These are phyloP conservation scores for Aspergillus sp. DNA, from an alignment of 2,329 filamentous ascomycete genomes.

Conservation along the genomic window DNA sequence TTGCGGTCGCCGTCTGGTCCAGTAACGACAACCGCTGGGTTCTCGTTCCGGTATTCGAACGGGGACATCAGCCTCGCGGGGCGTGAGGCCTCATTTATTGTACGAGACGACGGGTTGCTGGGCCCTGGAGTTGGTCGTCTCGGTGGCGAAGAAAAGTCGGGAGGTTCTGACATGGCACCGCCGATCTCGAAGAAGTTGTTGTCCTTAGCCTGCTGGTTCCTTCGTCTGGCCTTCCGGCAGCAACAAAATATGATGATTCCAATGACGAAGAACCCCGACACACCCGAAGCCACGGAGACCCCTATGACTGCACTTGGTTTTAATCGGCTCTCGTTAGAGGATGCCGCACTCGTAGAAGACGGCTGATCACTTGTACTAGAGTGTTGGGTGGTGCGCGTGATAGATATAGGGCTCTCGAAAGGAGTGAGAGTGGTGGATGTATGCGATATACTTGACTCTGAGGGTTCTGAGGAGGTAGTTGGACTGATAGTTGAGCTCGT, in stretches of 20 bases:
- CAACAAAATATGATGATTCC: conserved; percentile 33
- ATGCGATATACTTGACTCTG: conserved; percentile 4
- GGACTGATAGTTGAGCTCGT: background rate
- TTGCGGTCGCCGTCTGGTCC: conserved; percentile 11
- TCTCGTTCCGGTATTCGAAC: conserved; percentile 15
- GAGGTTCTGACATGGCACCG: conserved; percentile 38
- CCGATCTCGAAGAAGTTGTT: conserved; percentile 39
- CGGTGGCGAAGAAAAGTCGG: conserved; percentile 29
- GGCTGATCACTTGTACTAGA: conserved; percentile 14
- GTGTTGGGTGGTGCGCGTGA: conserved; percentile 10
- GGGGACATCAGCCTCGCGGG: conserved; percentile 20
- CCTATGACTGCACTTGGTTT: conserved; percentile 35
- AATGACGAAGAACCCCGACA: conserved; percentile 36
- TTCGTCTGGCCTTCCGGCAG: conserved; percentile 29
- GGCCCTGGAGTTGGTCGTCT: conserved; percentile 20
- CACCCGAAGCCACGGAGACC: conserved; percentile 36
- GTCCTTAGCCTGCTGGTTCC: conserved; percentile 20
- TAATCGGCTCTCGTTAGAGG: conserved; percentile 16
- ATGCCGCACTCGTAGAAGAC: conserved; percentile 7
- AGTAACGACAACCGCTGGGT: conserved; percentile 21
- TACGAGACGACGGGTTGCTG: conserved; percentile 9
- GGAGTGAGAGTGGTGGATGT: conserved; percentile 12
- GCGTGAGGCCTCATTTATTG: conserved; percentile 14
- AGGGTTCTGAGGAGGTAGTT: conserved; percentile 1
- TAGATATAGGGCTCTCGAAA: conserved; percentile 19